A percentile compares a stretch with the other conserved stretches of the same genome.
Conservation (phyloP, 768 basidiomycete species). For the Epithele typhae region DNA sequence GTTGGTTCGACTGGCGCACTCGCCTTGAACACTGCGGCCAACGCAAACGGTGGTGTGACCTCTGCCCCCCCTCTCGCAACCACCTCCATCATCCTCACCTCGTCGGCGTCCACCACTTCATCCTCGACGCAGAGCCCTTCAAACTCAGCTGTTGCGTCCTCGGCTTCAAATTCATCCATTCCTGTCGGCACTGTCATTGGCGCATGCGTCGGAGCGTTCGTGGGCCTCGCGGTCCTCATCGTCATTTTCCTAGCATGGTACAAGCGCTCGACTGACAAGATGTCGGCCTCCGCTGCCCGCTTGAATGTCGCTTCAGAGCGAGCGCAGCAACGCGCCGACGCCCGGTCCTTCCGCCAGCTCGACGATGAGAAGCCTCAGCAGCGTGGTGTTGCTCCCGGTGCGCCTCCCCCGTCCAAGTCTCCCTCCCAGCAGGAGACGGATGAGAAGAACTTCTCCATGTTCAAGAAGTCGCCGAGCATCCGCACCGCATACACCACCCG, state of each 20-base stretch:
- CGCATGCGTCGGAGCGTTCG: constrained; percentile 57
- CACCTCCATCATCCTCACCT: background rate
- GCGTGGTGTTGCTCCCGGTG: constrained; percentile 19
- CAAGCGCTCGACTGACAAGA: constrained; percentile 40
- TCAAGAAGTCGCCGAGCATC: constrained; percentile 58
- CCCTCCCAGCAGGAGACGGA: constrained; percentile 18
- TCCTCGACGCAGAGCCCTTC: constrained; percentile 4
- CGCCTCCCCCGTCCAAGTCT: constrained; percentile 5
- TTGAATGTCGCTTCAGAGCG: constrained; percentile 34
- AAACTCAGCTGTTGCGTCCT: background rate
- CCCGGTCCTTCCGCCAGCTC: constrained; percentile 53
- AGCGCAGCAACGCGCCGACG: constrained; percentile 40
- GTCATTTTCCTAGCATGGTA: constrained; percentile 53
- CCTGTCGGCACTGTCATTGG: constrained; percentile 52
- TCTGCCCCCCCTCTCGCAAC: constrained; percentile 1
- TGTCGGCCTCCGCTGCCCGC: constrained; percentile 21
- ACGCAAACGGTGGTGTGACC: background rate
- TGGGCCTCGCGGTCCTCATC: constrained; percentile 45
- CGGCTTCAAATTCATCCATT: constrained; percentile 5
- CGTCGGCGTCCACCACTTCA: constrained; percentile 1
- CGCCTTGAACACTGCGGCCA: background rate
- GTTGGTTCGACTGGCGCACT: background rate
- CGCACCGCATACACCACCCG: constrained; percentile 49
- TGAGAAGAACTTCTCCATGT: constrained; percentile 28
- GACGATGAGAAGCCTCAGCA: constrained; percentile 48